A percentile compares a stretch with the other conserved stretches of the same genome.
These are phyloP conservation scores for Colletotrichum echinochloae DNA, from an alignment of 2,329 filamentous ascomycete species.

Conservation along the genomic window DNA sequence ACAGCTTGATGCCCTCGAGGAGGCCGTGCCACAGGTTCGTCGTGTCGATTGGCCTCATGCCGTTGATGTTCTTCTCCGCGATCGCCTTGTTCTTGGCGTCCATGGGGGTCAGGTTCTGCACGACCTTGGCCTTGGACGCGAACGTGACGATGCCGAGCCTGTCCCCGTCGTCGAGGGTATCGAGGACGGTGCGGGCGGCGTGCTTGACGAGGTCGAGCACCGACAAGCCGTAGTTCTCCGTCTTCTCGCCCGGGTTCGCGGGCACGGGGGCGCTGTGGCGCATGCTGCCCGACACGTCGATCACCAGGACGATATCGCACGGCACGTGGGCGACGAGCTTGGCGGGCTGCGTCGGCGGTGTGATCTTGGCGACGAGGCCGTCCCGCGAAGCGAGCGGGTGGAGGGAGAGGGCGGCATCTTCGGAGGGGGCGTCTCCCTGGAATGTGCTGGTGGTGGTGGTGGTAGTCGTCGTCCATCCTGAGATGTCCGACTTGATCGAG, in stretches of 20 bases:
- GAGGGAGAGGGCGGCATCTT: slow-evolving; percentile 46
- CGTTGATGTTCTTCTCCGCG: slow-evolving; percentile 56
- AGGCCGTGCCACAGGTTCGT: slow-evolving; percentile 73
- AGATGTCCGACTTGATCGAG: not conserved
- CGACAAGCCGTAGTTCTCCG: slow-evolving; percentile 63
- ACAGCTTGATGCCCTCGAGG: slow-evolving; percentile 60
- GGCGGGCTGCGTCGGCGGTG: slow-evolving; percentile 55
- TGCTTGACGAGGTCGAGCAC: slow-evolving; percentile 72
- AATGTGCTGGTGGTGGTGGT: slow-evolving; percentile 24
- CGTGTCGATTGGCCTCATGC: slow-evolving; percentile 51
- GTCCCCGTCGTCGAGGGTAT: slow-evolving; percentile 66
- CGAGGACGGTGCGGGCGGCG: slow-evolving; percentile 67
- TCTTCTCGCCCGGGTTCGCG: slow-evolving; percentile 49
- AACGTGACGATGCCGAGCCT: slow-evolving; percentile 71
- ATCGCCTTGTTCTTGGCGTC: slow-evolving; percentile 57
- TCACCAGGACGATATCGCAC: slow-evolving; percentile 71
- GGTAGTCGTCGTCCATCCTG: slow-evolving; percentile 14
- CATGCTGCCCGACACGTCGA: slow-evolving; percentile 73
- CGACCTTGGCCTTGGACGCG: slow-evolving; percentile 52
- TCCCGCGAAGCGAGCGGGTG: slow-evolving; percentile 54
- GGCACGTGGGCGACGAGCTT: slow-evolving; percentile 55
- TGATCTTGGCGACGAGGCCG: slow-evolving; percentile 60
- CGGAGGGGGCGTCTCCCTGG: slow-evolving; percentile 1
- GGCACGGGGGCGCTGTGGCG: slow-evolving; percentile 58
- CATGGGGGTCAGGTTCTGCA: slow-evolving; percentile 63